Percentiles rank a stretch among this genome's conserved stretches.
These are phyloP conservation scores for Mitragyna speciosa DNA, from an alignment of 257 asterid genomes.

Conservation along the genomic window DNA sequence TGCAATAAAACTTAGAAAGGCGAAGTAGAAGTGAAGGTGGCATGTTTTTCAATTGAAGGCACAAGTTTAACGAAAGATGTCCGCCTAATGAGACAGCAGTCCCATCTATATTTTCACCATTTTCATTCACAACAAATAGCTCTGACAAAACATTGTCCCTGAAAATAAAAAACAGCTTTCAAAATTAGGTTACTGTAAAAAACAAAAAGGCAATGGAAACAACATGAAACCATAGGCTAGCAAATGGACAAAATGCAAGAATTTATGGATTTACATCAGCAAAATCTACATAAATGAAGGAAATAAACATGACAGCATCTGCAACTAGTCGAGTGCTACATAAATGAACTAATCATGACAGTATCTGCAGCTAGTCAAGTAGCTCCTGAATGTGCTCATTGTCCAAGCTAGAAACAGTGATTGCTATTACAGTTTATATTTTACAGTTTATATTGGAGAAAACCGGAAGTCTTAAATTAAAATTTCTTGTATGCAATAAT, in stretches of 20 bases:
- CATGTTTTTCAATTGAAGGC: slow-evolving; percentile 63
- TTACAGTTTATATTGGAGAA: no score
- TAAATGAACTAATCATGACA: not conserved
- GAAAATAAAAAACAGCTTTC: slow-evolving; percentile 21
- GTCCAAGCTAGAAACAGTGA: not conserved
- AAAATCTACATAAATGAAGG: not conserved
- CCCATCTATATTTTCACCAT: slow-evolving; percentile 48
- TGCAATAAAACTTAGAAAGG: slow-evolving; percentile 51
- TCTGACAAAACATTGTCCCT: slow-evolving; percentile 67
- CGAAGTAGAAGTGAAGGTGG: slow-evolving; percentile 33
- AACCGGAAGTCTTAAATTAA: no score
- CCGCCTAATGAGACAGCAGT: slow-evolving; percentile 48
- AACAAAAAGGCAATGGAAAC: not conserved
- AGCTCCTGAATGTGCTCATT: not conserved
- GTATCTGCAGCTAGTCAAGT: not conserved
- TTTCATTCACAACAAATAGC: slow-evolving; percentile 60
- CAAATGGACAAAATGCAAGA: not conserved
- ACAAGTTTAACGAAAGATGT: slow-evolving; percentile 54
- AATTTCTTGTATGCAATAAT: not conserved
- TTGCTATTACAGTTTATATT: not conserved
- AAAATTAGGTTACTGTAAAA: slow-evolving; percentile 5
- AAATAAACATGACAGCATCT: not conserved
- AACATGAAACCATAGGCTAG: not conserved
- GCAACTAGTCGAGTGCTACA: not conserved
- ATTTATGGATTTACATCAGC: not conserved